Evolutionary conservation across 139 green algal species (phyloP), one percentile per base, ranked within the genome.

Genomic region (Asterochloris sp.): DNA sequence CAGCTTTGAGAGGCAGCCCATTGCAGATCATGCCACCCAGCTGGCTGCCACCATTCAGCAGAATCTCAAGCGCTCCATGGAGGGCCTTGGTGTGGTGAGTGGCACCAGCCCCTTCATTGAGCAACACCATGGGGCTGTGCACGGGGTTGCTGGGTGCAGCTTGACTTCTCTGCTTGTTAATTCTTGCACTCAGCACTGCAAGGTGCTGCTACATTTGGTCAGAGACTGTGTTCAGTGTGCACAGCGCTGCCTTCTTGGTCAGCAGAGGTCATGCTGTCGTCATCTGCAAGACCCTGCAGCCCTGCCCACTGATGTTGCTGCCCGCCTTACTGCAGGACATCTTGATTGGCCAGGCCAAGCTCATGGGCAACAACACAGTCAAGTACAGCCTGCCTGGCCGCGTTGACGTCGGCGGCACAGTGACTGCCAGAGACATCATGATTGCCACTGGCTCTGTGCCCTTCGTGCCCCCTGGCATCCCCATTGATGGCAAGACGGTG

Each of bases 401-500:
- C 54, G 95, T 98, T 69, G 95, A 98, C 80, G 91, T 98, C 23
- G 95, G 95, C 66, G 95, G 95, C 68, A 85, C 86, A 71, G 92
- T 98, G 24, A 99, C 96, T 26, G 96, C 93, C 8, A 86, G 86
- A 68, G 88, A 99, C 89, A 97, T 99, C 88, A 99, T 99, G 88
- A 98, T 99, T 82, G 96, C 96, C 76, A 98, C 95, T 21, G 97
- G 96, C 78, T 98, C 93, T 23, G 95, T 97, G 82, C 97, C 97
- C 60, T 99, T 98, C 86, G 97, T 99, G 83, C 97, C 97, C 0
- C 97, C 94, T 84, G 96, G 96, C 87, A 98, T 99, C 88, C 89
- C 94, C 66, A 96, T 99, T 78, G 97, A 99, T 86, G 95, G 96
- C 91, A 99, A 99, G 90, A 99, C 97, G 4, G 97, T 85, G 47